Percentiles rank a stretch among this genome's conserved stretches.
phyloP scores from a whole-genome alignment of 495 filamentous ascomycete species.

The Talaromyces thailandensis region DNA sequence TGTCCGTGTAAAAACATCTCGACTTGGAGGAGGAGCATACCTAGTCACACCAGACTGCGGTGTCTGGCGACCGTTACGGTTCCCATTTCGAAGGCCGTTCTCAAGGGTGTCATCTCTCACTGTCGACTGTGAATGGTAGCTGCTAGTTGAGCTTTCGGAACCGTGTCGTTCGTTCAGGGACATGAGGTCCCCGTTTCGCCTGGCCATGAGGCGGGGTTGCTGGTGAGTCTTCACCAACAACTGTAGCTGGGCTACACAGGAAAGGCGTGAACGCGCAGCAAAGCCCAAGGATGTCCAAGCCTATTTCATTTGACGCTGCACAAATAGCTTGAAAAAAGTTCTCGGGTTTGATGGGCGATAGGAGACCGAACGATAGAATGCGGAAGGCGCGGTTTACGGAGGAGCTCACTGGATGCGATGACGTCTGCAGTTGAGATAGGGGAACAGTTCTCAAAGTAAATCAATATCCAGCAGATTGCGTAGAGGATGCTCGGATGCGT shows the following conservation, averaged over 20 bases:
- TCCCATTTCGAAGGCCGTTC: conserved; percentile 12
- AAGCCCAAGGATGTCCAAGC: not conserved
- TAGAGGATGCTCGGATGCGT: not conserved
- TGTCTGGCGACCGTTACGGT: conserved; percentile 25
- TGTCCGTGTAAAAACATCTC: not conserved
- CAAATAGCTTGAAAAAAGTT: not conserved
- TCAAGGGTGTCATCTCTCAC: conserved; percentile 25
- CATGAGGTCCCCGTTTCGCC: conserved; percentile 15
- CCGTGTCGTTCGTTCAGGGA: conserved; percentile 30
- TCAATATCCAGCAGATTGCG: not conserved
- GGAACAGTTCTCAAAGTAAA: not conserved
- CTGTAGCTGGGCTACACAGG: not conserved
- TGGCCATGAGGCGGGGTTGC: conserved; percentile 5
- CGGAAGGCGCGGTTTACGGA: not conserved
- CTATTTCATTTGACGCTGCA: not conserved
- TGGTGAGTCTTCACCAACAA: not conserved
- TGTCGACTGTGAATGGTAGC: conserved; percentile 37
- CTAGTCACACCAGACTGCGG: conserved; percentile 21
- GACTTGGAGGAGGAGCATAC: conserved; percentile 16
- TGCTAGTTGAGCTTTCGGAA: conserved; percentile 35
- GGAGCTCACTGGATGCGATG: not conserved
- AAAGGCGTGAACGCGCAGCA: not conserved
- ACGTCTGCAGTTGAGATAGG: not conserved
- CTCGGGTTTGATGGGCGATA: not conserved
- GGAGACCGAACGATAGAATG: not conserved